Percentiles rank a stretch among this genome's conserved stretches.
Conservation (phyloP, 306 rosid species). For the Citrullus amarus region DNA sequence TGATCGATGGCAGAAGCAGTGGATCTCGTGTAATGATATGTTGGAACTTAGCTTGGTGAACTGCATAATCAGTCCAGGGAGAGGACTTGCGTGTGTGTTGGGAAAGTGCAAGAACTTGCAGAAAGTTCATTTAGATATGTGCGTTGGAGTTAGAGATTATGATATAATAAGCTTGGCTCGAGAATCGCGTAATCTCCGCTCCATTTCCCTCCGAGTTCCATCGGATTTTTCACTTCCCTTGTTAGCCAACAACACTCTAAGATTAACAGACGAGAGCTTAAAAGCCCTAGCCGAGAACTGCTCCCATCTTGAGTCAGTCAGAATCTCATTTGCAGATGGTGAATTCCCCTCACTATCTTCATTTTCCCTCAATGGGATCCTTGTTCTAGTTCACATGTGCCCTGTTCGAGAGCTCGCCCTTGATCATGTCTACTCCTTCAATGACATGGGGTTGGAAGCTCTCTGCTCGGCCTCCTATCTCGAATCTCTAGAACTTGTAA, state of each 20-base stretch:
- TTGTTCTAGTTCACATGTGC: constrained; percentile 45
- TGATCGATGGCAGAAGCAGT: constrained; percentile 77
- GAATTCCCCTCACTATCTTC: constrained; percentile 78
- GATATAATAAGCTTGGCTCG: constrained; percentile 62
- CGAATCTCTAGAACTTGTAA: constrained; percentile 60
- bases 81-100: constrained; percentile 83
- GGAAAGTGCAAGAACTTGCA: constrained; percentile 70
- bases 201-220: constrained; percentile 65
- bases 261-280: constrained; percentile 73
- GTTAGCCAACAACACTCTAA: constrained; percentile 40
- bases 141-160: constrained; percentile 75
- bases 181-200: constrained; percentile 46
- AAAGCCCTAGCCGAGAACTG: constrained; percentile 63
- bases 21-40: constrained; percentile 60
- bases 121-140: constrained; percentile 74
- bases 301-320: constrained; percentile 60
- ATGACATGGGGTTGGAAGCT: constrained; percentile 75
- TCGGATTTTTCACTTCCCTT: constrained; percentile 76
- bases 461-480: constrained; percentile 63
- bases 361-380: constrained; percentile 63
- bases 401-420: constrained; percentile 57
- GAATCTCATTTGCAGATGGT: constrained; percentile 69
- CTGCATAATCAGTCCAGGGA: constrained; percentile 86
- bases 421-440: constrained; percentile 76
- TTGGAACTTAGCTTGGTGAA: constrained; percentile 66